Base-by-base conservation (phyloP, 176 grass and related monocot genomes). In the Lolium perenne region DNA sequence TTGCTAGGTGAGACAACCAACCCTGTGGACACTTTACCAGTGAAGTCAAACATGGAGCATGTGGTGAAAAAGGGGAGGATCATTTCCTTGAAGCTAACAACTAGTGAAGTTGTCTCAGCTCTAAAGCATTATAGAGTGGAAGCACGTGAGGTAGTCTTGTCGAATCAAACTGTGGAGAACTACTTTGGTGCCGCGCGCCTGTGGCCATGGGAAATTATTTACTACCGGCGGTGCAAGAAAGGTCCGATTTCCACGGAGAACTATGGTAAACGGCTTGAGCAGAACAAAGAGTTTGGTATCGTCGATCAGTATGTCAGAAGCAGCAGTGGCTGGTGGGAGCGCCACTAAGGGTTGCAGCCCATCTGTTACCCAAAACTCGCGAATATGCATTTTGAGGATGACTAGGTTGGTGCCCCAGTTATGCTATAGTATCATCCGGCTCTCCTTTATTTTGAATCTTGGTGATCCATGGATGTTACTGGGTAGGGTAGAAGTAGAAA, bases 151-250 rank as follows among this genome's bases (percentile, higher is more conserved):
- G 71, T 65, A 47, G 88, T 70, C 40, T 80, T 73, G 79, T 21
- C 22, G 14, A 77, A 86, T 74, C 56, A 89, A 51, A 32, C 71
- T n/a, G 76, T 87, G 51, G 89, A 89, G 76, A 48, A 60, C 26
- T 91, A 94, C 71, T 89, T 91, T 49, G 89, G 92, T 84, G 92
- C 89, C 53, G 86, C 92, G 32, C 80, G 80, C 46, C 45, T 89
- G 41, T 94, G 92, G 92, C 86, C 89, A 75, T 94, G 92, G 89
- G 76, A 91, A 78, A 88, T 91, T 12, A 89, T 94, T 71, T 89
- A 89, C 76, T 87, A 87, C 25, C 70, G 68, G 25, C 72, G 26
- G 35, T 57, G 47, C 8, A 94, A 94, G 61, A 89, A 89, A 54
- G 92, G 92, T 84, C 92, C 86, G 15, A 89, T 94, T 61, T 91